A percentile compares a stretch with the other conserved stretches of the same genome.
Evolutionary conservation across 208 protist species (phyloP).

Genomic region (Porcisia hertigi): DNA sequence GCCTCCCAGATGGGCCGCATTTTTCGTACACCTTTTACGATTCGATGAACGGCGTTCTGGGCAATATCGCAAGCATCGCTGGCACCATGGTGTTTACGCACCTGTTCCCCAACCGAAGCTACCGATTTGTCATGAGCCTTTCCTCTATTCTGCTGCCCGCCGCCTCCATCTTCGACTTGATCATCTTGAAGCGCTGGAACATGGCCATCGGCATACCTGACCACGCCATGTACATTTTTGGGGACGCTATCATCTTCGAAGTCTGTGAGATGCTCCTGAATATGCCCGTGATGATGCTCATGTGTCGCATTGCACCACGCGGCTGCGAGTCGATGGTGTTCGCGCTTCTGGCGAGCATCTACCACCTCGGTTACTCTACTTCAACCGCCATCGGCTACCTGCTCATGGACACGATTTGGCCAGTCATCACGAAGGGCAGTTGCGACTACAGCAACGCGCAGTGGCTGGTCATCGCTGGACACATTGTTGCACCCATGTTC

Average conservation of each 20-base stretch:
- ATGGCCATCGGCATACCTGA: slow-evolving; percentile 51
- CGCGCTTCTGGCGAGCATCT: slow-evolving; percentile 71
- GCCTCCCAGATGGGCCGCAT: slow-evolving; percentile 62
- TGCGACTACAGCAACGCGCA: slow-evolving; percentile 61
- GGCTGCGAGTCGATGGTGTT: slow-evolving; percentile 80
- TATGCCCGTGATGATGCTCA: slow-evolving; percentile 78
- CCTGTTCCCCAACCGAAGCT: slow-evolving; percentile 53
- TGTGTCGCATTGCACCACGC: slow-evolving; percentile 83
- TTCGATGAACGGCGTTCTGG: slow-evolving; percentile 45
- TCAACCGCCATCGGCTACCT: slow-evolving; percentile 45
- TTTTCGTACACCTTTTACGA: slow-evolving; percentile 72
- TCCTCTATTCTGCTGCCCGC: slow-evolving; percentile 56
- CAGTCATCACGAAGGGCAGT: slow-evolving; percentile 36
- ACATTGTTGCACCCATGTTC: slow-evolving; percentile 15
- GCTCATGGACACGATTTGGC: slow-evolving; percentile 59
- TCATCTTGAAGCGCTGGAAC: slow-evolving; percentile 82
- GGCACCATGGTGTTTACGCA: slow-evolving; percentile 54
- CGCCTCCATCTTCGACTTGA: slow-evolving; percentile 62
- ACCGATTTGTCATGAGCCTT: slow-evolving; percentile 52
- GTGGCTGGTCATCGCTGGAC: slow-evolving; percentile 26
- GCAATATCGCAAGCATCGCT: slow-evolving; percentile 45
- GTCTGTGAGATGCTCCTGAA: slow-evolving; percentile 61
- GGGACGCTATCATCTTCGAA: slow-evolving; percentile 68
- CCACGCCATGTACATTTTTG: slow-evolving; percentile 69
- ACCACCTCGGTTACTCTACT: slow-evolving; percentile 57